Percentiles rank a stretch among this genome's conserved stretches.
These are phyloP conservation scores for Lachnellula suecica DNA, from an alignment of 2,329 filamentous ascomycete genomes.

Conservation along the genomic window DNA sequence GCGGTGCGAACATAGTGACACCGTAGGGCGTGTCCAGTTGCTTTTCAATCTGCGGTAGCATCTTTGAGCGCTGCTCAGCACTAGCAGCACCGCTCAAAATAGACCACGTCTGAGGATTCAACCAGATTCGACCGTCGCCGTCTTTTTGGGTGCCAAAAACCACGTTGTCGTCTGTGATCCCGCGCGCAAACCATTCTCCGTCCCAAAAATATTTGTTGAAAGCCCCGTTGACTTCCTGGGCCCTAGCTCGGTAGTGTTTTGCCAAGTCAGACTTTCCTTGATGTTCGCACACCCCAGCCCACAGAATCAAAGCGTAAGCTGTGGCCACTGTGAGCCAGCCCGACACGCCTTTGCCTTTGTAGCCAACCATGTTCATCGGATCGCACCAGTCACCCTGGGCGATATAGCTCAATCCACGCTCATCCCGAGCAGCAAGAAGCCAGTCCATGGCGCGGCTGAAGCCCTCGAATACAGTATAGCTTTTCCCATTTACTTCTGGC, in stretches of 20 bases:
- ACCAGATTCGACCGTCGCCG: constrained; percentile 54
- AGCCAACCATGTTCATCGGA: constrained; percentile 63
- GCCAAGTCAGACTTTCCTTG: constrained; percentile 41
- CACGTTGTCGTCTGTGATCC: constrained; percentile 56
- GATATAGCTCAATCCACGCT: constrained; percentile 55
- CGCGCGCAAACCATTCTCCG: constrained; percentile 55
- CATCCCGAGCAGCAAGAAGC: constrained; percentile 49
- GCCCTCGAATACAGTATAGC: constrained; percentile 52
- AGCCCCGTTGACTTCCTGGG: constrained; percentile 46
- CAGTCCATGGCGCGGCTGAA: constrained; percentile 58
- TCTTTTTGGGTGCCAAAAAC: constrained; percentile 51
- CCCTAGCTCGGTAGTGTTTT: constrained; percentile 43
- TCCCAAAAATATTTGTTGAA: constrained; percentile 55
- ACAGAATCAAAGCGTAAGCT: constrained; percentile 50
- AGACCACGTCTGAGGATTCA: constrained; percentile 56
- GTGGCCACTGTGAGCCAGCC: constrained; percentile 59
- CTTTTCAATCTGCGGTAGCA: constrained; percentile 48
- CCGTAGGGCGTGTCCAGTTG: constrained; percentile 55
- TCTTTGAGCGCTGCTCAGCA: constrained; percentile 40
- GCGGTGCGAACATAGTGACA: constrained; percentile 54
- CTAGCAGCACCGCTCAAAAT: constrained; percentile 53
- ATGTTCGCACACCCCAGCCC: constrained; percentile 51
- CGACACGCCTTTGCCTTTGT: constrained; percentile 56
- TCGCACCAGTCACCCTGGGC: constrained; percentile 61
- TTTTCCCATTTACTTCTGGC: constrained; percentile 41